phyloP scores from a whole-genome alignment of 768 basidiomycete species.

The Boletus eberwhitei region DNA sequence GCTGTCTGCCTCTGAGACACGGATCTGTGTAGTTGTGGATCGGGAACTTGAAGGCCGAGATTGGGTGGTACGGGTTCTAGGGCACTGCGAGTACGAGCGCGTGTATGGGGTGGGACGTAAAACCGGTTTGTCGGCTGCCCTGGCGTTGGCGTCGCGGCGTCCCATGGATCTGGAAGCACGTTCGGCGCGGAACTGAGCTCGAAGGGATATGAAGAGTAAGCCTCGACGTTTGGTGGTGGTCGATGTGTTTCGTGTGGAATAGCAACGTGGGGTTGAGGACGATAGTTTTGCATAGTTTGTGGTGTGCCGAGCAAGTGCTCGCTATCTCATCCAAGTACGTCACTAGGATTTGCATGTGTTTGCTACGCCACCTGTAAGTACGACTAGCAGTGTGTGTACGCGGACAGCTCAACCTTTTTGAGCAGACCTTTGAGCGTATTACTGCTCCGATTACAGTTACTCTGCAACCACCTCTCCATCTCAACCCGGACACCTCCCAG shows the following conservation, averaged over 20 bases:
- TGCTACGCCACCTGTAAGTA: neutral
- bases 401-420: constrained; percentile 73
- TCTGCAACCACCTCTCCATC: constrained; percentile 86
- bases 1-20: constrained; percentile 35
- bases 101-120: constrained; percentile 22
- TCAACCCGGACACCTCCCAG: constrained; percentile 61
- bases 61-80: constrained; percentile 26
- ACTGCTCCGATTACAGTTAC: constrained; percentile 82
- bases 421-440: constrained; percentile 76
- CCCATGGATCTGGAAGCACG: constrained; percentile 34
- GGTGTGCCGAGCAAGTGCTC: neutral
- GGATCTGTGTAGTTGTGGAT: constrained; percentile 50
- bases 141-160: constrained; percentile 27
- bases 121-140: constrained; percentile 21
- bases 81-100: constrained; percentile 40
- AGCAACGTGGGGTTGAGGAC: constrained; percentile 34
- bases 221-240: constrained; percentile 28
- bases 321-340: constrained; percentile 20
- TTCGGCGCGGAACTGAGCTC: constrained; percentile 26
- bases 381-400: constrained; percentile 27
- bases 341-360: constrained; percentile 19
- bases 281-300: constrained; percentile 25
- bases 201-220: constrained; percentile 31
- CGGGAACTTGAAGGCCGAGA: constrained; percentile 42
- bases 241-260: constrained; percentile 38